Evolutionary conservation across 225 moss, liverwort and hornwort genomes (phyloP).

Genomic region (Takakia lepidozioides): DNA sequence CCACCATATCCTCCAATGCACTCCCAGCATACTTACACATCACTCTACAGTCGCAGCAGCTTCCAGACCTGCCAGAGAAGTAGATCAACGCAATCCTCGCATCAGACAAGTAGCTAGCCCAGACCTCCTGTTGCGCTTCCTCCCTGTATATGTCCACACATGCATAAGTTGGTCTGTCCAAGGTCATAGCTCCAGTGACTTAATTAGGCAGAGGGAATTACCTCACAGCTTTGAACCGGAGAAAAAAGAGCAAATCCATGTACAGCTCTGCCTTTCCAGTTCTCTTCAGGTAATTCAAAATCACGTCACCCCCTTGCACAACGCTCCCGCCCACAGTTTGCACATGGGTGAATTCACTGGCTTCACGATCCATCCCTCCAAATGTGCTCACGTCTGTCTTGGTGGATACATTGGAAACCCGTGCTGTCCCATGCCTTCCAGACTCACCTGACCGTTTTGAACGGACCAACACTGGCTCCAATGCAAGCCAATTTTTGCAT

Average conservation of each 20-base stretch:
- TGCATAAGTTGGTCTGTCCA: neutral
- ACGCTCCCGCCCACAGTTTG: slow-evolving; percentile 10
- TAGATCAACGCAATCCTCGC: no score
- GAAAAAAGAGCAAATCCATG: slow-evolving; percentile 74
- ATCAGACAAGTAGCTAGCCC: no score
- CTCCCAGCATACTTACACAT: slow-evolving; percentile 53
- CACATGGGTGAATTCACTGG: slow-evolving; percentile 3
- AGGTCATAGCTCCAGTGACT: no score
- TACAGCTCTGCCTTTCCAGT: slow-evolving; percentile 81
- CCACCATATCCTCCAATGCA: slow-evolving; percentile 76
- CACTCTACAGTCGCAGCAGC: slow-evolving; percentile 60
- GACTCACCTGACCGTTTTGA: slow-evolving; percentile 5
- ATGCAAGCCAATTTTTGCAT: slow-evolving; percentile 63
- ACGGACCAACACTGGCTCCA: slow-evolving; percentile 33
- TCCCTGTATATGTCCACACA: neutral
- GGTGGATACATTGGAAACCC: no score
- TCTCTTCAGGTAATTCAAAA: slow-evolving; percentile 52
- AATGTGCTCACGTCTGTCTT: neutral
- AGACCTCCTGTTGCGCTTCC: no score
- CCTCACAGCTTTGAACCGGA: slow-evolving; percentile 77
- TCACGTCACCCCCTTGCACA: slow-evolving; percentile 35
- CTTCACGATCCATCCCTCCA: slow-evolving; percentile 2
- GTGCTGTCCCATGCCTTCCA: neutral
- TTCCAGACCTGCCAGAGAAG: slow-evolving; percentile 39
- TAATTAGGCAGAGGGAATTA: slow-evolving; percentile 15